Percentiles rank a stretch among this genome's conserved stretches.
Evolutionary conservation across 2,329 filamentous ascomycete genomes (phyloP).

Genomic region (Pleurostoma richardsiae): DNA sequence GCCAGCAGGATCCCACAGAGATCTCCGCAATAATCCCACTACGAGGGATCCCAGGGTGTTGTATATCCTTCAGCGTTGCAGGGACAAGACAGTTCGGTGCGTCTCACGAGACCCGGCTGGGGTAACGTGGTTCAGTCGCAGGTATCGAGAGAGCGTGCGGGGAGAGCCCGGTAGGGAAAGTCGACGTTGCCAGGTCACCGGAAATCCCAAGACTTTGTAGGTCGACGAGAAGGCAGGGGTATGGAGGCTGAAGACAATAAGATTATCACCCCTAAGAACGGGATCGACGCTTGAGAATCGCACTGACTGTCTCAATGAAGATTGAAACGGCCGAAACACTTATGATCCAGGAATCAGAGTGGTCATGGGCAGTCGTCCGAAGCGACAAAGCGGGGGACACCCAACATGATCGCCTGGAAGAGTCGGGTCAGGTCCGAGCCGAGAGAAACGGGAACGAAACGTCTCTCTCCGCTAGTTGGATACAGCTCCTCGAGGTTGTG

Average conservation of each 20-base stretch:
- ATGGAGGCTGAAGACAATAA: conserved; percentile 9
- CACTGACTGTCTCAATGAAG: conserved; percentile 26
- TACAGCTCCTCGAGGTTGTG: background rate
- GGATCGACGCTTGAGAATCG: conserved; percentile 33
- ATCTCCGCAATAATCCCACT: too few relatives aligned
- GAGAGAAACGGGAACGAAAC: conserved; percentile 7
- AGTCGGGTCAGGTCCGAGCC: conserved; percentile 10
- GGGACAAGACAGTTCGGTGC: too few relatives aligned
- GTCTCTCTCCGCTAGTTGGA: conserved; percentile 2
- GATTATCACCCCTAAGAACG: conserved; percentile 23
- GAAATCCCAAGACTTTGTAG: conserved; percentile 8
- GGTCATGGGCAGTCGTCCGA: conserved; percentile 13
- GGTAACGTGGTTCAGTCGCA: too few relatives aligned
- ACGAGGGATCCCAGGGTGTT: too few relatives aligned
- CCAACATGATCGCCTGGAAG: conserved; percentile 13
- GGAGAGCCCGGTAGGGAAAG: too few relatives aligned
- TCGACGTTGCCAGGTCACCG: background rate
- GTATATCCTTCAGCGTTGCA: too few relatives aligned
- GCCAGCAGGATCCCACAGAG: too few relatives aligned
- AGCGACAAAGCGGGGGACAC: conserved; percentile 7
- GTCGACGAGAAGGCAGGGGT: conserved; percentile 5
- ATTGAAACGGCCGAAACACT: conserved; percentile 35
- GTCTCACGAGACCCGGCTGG: too few relatives aligned
- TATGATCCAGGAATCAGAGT: conserved; percentile 21
- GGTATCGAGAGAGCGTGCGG: too few relatives aligned